Base-by-base conservation (phyloP, 345 rosid genomes). In the Leavenworthia alabamica region DNA sequence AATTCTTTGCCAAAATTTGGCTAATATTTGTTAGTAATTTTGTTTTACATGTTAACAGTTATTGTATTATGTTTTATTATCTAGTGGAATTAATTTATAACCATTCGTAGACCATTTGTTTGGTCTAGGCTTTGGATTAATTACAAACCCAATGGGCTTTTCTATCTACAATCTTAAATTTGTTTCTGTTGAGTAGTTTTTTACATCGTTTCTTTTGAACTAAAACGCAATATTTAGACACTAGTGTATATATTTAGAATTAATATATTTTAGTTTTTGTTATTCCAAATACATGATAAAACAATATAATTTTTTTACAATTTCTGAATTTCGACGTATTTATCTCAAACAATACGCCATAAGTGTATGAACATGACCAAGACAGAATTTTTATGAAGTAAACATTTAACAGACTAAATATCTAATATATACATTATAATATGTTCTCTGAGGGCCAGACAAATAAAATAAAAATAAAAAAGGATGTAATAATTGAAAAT, bases 11-110 rank as follows among this genome's bases (percentile, higher is more conserved):
- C 13, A 31, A 14, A 11, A 39, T 15, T 20, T n/a, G 36, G 22
- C 52, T 49, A 31, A 49, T 5, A 7, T 36, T 66, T 66, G n/a
- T 36, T 66, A 56, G 71, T 46, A 44, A 46, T 26, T 42, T 17
- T 46, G 32, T 19, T 31, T 48, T 15, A 31, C 16, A 16, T 8
- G 27, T 16, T 23, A 4, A 23, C 2, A 39, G 4, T 24, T 24
- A 15, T 45, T 66, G 45, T 66, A 23, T 41, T 33, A 22, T 27
- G 22, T 19, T 17, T 12, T 59, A 12, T 19, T 60, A 49, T 32
- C 14, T 60, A 45, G 60, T 13, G 27, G 33, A 2, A 12, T 35
- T 60, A 31, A 10, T 59, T 59, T 41, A 44, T 46, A 33, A 47
- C 45, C 35, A 27, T 19, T 50, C 22, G 27, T 32, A 8, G n/a